Percentiles rank a stretch among this genome's conserved stretches.
Conservation (phyloP, 441 rosid species). For the Manihot esculenta region DNA sequence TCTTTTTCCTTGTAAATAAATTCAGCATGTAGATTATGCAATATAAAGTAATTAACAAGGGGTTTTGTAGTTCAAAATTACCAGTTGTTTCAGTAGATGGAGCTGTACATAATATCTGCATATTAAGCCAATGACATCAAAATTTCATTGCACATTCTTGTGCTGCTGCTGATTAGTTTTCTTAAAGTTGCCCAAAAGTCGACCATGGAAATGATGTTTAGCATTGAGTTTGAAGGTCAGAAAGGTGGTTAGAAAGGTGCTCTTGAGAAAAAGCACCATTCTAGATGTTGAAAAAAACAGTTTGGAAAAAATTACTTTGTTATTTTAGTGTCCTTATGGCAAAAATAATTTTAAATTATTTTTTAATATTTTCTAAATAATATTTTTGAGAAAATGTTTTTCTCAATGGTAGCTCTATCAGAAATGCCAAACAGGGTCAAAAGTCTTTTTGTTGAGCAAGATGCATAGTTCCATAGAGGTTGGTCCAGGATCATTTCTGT, state of each 20-base stretch:
- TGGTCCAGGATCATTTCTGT: not conserved
- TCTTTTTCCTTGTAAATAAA: constrained; percentile 5
- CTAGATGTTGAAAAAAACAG: too few species aligned
- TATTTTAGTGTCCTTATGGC: too few species aligned
- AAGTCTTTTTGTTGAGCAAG: not conserved
- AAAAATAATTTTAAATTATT: too few species aligned
- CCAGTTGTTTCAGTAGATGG: constrained; percentile 1
- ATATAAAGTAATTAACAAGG: not conserved
- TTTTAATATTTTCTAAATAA: too few species aligned
- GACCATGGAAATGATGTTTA: not conserved
- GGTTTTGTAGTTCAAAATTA: not conserved
- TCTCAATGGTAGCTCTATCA: too few species aligned
- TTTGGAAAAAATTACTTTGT: too few species aligned
- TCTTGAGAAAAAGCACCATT: too few species aligned
- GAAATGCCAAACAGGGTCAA: too few species aligned
- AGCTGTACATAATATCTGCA: constrained; percentile 1
- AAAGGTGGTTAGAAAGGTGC: too few species aligned
- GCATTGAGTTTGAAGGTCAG: too few species aligned
- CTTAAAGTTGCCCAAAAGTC: not conserved
- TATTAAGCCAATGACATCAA: not conserved
- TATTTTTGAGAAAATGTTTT: too few species aligned
- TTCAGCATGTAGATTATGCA: constrained; percentile 7
- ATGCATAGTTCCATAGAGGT: not conserved
- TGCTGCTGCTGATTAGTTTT: not conserved
- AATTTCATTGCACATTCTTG: constrained; percentile 1